Evolutionary conservation across 2,329 filamentous ascomycete genomes (phyloP), one percentile per base, ranked within the genome.

Genomic region (Colletotrichum endophyticum): DNA sequence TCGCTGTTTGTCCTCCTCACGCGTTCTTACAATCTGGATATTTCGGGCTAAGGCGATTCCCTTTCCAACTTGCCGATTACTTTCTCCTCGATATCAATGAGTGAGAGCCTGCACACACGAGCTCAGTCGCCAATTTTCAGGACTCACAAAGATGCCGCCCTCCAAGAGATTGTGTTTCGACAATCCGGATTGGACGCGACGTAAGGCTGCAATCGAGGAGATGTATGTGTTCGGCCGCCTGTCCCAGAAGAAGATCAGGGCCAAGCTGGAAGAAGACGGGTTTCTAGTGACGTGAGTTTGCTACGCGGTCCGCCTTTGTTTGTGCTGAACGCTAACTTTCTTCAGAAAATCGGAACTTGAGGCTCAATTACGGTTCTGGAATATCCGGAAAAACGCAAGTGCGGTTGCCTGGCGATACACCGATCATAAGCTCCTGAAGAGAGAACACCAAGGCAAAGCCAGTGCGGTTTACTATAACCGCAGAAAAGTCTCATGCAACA

Each of bases 401-500:
- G 5, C 5, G 15, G 2, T 4, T 59, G 56, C 0, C 56, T 59
- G 56, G 56, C 56, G 27, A 28, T 59, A 59, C 25, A 19, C 13
- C 0, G 56, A 28, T 4, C 2, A 59, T 1, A 25, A 0, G 22
- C 25, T 59, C 2, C 9, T 19, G 8, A 59, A 19, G 9, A 59
- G 56, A 59, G 15, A 28, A 0, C 22, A 59, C 4, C 15, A 59
- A 19, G 13, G 22, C 15, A 59, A 19, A 4, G 5, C 0, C 8
- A 59, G 56, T 0, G 22, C 4, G 8, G 56, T 59, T 0, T 59
- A 28, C 0, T 28, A 19, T 4, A 59, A 59, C 0, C 0, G 56
- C 25, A 59, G 0, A 0, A 28, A 28, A 1, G 0, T 59, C 56
- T 3, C 4, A 0, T 0, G 3, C 9, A 16, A 25, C 6, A 28